Evolutionary conservation across 331 rosid genomes (phyloP).

Genomic region (Pyracantha coccinea): DNA sequence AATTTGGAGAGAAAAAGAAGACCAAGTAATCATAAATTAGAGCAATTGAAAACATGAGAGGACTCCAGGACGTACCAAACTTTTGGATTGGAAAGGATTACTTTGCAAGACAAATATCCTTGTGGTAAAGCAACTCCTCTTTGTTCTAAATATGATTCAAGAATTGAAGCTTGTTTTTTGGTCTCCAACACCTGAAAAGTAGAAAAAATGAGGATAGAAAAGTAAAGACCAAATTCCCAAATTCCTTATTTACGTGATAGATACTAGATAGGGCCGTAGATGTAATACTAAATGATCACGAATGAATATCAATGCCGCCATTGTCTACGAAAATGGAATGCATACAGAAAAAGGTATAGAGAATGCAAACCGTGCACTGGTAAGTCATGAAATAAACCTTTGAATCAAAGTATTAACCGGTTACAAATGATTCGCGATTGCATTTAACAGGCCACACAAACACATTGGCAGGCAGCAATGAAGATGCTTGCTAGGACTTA

Average conservation of each 20-base stretch:
- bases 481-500: not conserved
- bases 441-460: not conserved
- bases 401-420: not conserved
- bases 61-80: conserved; percentile 41
- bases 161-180: conserved; percentile 62
- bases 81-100: conserved; percentile 79
- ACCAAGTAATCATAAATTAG: not conserved
- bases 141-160: conserved; percentile 78
- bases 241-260: too few relatives aligned
- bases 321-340: not conserved
- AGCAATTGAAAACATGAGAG: not conserved
- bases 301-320: not conserved
- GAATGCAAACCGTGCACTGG: not conserved
- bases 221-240: too few relatives aligned
- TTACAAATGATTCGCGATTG: not conserved
- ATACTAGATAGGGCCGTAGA: too few relatives aligned
- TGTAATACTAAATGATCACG: not conserved
- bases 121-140: conserved; percentile 74
- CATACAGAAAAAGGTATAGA: not conserved
- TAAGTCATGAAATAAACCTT: not conserved
- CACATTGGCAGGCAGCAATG: too few relatives aligned
- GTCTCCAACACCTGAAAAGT: conserved; percentile 53
- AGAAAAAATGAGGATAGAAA: too few relatives aligned
- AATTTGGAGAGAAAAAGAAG: not conserved
- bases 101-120: conserved; percentile 67